phyloP scores from a whole-genome alignment of 108 stramenopile genomes.

The Discostella stelligeroides region DNA sequence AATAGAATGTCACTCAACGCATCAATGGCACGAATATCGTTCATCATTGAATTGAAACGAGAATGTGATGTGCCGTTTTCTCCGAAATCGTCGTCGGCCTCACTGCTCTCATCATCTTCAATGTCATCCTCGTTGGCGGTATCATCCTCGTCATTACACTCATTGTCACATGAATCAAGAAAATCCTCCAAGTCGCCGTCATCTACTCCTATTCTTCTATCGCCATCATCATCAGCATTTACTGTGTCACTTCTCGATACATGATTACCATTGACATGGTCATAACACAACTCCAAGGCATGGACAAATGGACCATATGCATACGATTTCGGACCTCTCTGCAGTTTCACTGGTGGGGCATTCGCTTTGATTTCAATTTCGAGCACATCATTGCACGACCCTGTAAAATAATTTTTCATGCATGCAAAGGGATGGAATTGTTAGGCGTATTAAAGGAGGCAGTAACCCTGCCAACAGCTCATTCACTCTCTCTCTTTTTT shows the following conservation, averaged over 20 bases:
- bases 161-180: conserved; percentile 51
- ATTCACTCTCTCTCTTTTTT: background rate
- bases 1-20: background rate
- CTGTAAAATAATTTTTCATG: conserved; percentile 10
- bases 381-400: conserved; percentile 81
- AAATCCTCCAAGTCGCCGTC: conserved; percentile 47
- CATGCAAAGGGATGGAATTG: background rate
- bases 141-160: conserved; percentile 23
- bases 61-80: background rate
- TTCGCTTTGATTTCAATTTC: conserved; percentile 48
- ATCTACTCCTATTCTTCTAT: conserved; percentile 7
- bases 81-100: conserved; percentile 9
- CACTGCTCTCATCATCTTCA: conserved; percentile 21
- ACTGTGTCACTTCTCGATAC: conserved; percentile 1
- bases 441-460: background rate
- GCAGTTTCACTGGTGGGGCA: conserved; percentile 38
- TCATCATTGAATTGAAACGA: background rate
- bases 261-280: background rate
- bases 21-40: conserved; percentile 2
- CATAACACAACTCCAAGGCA: conserved; percentile 46
- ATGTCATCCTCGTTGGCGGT: conserved; percentile 19
- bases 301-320: conserved; percentile 65
- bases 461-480: background rate
- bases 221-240: background rate
- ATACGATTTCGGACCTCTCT: conserved; percentile 80